Evolutionary conservation across 2,329 filamentous ascomycete genomes (phyloP).

Genomic region (Ilyonectria robusta): DNA sequence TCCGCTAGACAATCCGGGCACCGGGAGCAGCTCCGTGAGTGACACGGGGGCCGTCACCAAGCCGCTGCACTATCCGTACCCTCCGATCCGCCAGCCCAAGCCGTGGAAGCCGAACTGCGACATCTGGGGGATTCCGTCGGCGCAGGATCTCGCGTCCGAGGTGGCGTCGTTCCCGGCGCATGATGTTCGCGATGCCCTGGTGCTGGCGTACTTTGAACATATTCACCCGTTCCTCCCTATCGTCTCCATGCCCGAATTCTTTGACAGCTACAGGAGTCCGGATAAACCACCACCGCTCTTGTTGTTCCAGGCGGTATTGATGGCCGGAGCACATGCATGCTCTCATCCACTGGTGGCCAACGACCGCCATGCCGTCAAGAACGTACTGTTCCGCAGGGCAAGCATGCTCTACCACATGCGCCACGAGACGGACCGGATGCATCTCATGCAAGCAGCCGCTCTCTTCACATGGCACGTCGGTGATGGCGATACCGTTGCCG

Average conservation of each 20-base stretch:
- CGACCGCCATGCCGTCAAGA: conserved; percentile 46
- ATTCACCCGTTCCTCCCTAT: conserved; percentile 45
- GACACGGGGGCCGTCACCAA: conserved; percentile 26
- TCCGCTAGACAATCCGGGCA: conserved; percentile 20
- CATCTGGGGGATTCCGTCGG: conserved; percentile 39
- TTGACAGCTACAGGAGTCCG: conserved; percentile 38
- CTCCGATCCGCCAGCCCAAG: conserved; percentile 41
- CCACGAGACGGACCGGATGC: conserved; percentile 43
- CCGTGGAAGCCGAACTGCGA: conserved; percentile 42
- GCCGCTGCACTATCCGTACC: conserved; percentile 43
- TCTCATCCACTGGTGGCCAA: conserved; percentile 42
- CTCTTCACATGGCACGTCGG: conserved; percentile 46
- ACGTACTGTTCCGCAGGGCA: conserved; percentile 42
- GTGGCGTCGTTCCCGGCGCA: conserved; percentile 43
- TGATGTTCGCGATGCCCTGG: conserved; percentile 44
- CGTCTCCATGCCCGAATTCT: conserved; percentile 43
- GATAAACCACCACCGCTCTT: conserved; percentile 42
- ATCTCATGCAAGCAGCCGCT: conserved; percentile 42
- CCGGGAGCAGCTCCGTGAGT: conserved; percentile 34
- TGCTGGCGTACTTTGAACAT: conserved; percentile 44
- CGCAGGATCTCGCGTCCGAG: conserved; percentile 40
- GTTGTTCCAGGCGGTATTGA: conserved; percentile 42
- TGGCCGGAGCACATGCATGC: conserved; percentile 45
- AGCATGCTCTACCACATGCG: conserved; percentile 47
- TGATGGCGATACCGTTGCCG: conserved; percentile 41